phyloP scores from a whole-genome alignment of 768 basidiomycete species.

The Termitomyces sp. region DNA sequence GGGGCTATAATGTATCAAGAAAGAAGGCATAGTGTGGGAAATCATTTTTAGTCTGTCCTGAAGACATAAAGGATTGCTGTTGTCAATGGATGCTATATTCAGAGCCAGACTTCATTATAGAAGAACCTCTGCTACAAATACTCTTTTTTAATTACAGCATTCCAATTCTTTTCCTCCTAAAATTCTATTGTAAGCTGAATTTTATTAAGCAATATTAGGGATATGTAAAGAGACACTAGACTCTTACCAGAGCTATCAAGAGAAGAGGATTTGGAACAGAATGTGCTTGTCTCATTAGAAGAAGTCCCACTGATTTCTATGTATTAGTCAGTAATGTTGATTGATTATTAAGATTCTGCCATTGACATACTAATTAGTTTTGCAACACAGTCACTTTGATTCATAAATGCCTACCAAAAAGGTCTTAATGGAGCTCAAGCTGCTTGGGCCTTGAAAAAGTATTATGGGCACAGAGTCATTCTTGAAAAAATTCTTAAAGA shows the following conservation, averaged over 20 bases:
- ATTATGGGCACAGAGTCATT: too few relatives aligned
- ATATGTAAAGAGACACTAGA: conserved; percentile 21
- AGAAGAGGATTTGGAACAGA: conserved; percentile 24
- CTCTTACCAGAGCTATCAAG: conserved; percentile 12
- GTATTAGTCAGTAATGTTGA: too few relatives aligned
- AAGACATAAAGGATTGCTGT: conserved; percentile 12
- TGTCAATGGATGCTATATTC: conserved; percentile 16
- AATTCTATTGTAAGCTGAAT: not conserved
- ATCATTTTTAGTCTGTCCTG: conserved; percentile 17
- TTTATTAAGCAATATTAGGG: conserved; percentile 27
- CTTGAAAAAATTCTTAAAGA: too few relatives aligned
- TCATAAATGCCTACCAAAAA: too few relatives aligned
- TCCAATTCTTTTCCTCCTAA: not conserved
- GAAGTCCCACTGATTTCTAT: too few relatives aligned
- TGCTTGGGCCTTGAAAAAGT: too few relatives aligned
- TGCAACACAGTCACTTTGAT: too few relatives aligned
- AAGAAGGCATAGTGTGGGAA: conserved; percentile 16
- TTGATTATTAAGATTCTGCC: too few relatives aligned
- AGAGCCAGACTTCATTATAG: conserved; percentile 27
- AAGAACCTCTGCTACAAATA: conserved; percentile 9
- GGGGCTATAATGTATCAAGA: conserved; percentile 17
- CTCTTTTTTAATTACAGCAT: not conserved
- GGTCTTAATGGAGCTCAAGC: too few relatives aligned
- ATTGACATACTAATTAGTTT: too few relatives aligned
- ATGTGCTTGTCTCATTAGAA: conserved; percentile 9